Percentiles rank a stretch among this genome's conserved stretches.
These are phyloP conservation scores for Calonectria crousiana DNA, from an alignment of 2,329 filamentous ascomycete genomes.

Conservation along the genomic window DNA sequence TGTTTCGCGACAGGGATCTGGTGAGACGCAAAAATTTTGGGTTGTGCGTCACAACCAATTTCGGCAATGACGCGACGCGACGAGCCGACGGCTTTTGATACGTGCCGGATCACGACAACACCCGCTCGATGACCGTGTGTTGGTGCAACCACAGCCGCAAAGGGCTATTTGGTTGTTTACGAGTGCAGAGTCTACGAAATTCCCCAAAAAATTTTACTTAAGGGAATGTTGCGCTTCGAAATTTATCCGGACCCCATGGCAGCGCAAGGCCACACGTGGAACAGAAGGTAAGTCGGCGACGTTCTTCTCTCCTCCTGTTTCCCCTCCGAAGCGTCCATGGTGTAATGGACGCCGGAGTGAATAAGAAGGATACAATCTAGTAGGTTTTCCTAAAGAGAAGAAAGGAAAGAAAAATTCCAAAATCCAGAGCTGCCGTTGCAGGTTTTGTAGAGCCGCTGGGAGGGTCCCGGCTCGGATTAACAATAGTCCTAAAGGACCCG, in stretches of 20 bases:
- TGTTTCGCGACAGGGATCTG: not conserved
- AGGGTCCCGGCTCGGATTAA: conserved; percentile 43
- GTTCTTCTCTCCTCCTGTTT: conserved; percentile 76
- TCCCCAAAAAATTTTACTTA: not conserved
- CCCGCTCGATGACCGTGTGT: not conserved
- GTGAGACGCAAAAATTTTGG: not conserved
- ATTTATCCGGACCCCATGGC: conserved; percentile 53
- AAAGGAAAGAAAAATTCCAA: conserved; percentile 43
- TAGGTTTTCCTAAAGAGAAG: conserved; percentile 52
- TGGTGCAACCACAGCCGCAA: not conserved
- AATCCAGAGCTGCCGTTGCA: conserved; percentile 3
- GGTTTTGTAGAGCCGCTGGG: conserved; percentile 32
- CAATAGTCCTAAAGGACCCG: conserved; percentile 29
- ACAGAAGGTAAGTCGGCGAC: conserved; percentile 64
- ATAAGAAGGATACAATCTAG: conserved; percentile 70
- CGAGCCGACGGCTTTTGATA: not conserved
- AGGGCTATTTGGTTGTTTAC: not conserved
- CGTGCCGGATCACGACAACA: not conserved
- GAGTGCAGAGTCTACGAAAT: not conserved
- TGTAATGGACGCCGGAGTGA: conserved; percentile 74
- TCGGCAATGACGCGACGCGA: not conserved
- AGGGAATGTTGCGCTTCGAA: conserved; percentile 50
- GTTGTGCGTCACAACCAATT: not conserved
- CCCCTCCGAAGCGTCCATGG: conserved; percentile 73
- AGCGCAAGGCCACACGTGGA: conserved; percentile 50